phyloP scores from a whole-genome alignment of 805 yeast genomes.

The Zygosaccharomyces rouxii region DNA sequence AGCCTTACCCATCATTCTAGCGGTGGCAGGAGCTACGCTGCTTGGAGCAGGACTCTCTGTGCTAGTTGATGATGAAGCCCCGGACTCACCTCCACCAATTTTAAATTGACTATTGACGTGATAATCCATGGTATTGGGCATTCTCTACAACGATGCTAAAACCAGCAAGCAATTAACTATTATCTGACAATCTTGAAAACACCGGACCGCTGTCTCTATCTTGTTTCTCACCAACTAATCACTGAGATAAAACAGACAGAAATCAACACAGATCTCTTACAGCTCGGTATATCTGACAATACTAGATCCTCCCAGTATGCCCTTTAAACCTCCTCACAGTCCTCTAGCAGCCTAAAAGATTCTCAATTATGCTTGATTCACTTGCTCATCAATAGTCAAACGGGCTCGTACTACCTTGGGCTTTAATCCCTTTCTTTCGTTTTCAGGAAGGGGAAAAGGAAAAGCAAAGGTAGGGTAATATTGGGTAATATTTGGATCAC shows the following conservation, averaged over 20 bases:
- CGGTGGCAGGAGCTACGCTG: conserved; percentile 33
- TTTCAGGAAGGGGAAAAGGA: background rate
- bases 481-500: background rate
- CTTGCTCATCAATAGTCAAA: background rate
- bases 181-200: background rate
- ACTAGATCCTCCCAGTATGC: conserved; percentile 1
- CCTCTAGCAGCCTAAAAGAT: background rate
- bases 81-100: conserved; percentile 24
- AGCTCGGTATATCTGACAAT: background rate
- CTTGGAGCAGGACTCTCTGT: conserved; percentile 8
- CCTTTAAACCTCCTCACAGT: conserved; percentile 3
- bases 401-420: background rate
- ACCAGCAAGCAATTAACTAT: background rate
- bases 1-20: conserved; percentile 33
- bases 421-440: conserved; percentile 3
- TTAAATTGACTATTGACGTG: conserved; percentile 30
- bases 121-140: conserved; percentile 28
- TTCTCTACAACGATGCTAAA: background rate
- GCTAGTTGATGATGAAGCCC: conserved; percentile 3
- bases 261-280: background rate
- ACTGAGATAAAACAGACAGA: background rate
- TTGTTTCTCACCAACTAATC: background rate
- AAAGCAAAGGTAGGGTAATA: conserved; percentile 1
- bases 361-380: background rate
- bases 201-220: background rate